Base-by-base conservation (phyloP, 2,329 filamentous ascomycete species). In the Neofusicoccum laricinum region DNA sequence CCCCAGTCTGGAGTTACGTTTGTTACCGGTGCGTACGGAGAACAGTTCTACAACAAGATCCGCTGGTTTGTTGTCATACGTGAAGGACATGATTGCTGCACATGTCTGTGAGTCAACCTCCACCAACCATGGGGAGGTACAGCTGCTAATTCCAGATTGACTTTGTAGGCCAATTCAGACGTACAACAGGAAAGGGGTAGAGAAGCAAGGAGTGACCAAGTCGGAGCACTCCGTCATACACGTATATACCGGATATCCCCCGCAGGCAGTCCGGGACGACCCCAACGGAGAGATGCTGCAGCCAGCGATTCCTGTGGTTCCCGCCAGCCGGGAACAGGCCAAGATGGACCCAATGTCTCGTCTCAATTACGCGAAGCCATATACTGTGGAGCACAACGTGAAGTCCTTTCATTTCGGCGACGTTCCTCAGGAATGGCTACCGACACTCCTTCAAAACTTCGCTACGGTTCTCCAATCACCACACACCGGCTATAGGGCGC, bases 301-400 rank as follows among this genome's bases (percentile, higher is more conserved):
- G 25, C 25, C 25, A 15, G 30, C 68, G 2, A 72, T 72, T 19
- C 51, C 61, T 2, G 67, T 72, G 1, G 36, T 51, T 25, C 7
- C 65, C 4, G 64, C 45, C 10, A 34, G 64, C 6, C 64, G 38
- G 10, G 65, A 17, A 8, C 62, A 68, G 17, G 11, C 30, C 3
- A 71, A 63, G 38, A 63, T 73, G 63, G 68, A 73, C 58, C 55
- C 61, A 0, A 57, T 68, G 48, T 70, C 71, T 1, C 66, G 71
- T 4, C 48, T 73, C 8, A 71, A 72, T 19, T 73, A 69, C 45
- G 34, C 55, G 5, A 73, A 72, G 30, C 55, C 68, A 5, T 72
- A 73, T 43, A 71, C 71, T 0, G 67, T 74, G 0, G 71, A 73
- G 49, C 70, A 73, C 49, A 72, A 73, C 34, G 70, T 74, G 17